Evolutionary conservation across 1,284 basidiomycete genomes (phyloP).

Genomic region (Puccinia coronata): DNA sequence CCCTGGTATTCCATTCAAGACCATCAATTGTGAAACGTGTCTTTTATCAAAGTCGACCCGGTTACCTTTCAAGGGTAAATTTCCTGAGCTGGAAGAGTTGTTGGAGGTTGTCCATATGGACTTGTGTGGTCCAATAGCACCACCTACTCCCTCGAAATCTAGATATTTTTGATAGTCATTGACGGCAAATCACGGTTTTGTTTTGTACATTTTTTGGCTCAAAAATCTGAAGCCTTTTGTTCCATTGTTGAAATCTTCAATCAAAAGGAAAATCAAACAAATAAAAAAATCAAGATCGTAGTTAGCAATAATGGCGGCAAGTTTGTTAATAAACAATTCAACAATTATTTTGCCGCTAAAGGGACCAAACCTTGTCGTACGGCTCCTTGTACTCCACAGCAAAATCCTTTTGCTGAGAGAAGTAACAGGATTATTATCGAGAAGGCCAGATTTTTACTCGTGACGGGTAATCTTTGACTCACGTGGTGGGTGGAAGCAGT

Average conservation of each 20-base stretch:
- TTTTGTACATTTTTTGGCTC: background rate
- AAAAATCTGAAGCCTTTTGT: constrained; percentile 12
- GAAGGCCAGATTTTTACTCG: too few species aligned
- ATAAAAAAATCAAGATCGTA: background rate
- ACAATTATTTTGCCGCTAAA: background rate
- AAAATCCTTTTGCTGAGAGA: too few species aligned
- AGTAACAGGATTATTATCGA: too few species aligned
- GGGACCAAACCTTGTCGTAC: background rate
- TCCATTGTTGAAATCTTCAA: background rate
- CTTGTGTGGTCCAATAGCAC: constrained; percentile 26
- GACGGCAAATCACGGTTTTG: background rate
- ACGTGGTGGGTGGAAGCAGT: too few species aligned
- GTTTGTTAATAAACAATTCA: background rate
- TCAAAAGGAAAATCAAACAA: background rate
- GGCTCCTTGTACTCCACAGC: background rate
- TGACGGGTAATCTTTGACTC: too few species aligned
- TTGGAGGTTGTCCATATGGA: constrained; percentile 2
- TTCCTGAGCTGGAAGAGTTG: background rate
- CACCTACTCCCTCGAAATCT: background rate
- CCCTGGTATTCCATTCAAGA: background rate
- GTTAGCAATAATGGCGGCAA: background rate
- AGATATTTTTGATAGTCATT: background rate
- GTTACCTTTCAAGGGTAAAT: background rate
- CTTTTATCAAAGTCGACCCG: constrained; percentile 8
- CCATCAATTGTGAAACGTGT: background rate